A percentile compares a stretch with the other conserved stretches of the same genome.
phyloP scores from a whole-genome alignment of 495 filamentous ascomycete species.

The Echria macrotheca region DNA sequence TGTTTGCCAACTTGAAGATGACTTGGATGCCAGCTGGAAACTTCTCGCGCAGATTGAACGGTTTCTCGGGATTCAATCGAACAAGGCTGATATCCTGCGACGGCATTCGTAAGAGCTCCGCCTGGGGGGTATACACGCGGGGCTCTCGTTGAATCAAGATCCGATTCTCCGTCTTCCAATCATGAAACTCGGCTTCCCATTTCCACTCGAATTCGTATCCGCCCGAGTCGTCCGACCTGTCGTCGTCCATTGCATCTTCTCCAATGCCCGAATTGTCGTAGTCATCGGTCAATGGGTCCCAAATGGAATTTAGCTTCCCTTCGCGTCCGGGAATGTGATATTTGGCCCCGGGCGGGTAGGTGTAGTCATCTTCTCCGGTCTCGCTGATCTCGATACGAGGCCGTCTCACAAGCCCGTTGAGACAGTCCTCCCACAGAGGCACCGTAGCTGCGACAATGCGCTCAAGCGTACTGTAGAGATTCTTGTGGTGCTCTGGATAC shows the following conservation, averaged over 20 bases:
- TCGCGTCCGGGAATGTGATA: conserved; percentile 14
- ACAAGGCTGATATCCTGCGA: not conserved
- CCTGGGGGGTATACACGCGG: conserved; percentile 6
- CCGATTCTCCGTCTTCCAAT: conserved; percentile 10
- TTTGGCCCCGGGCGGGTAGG: conserved; percentile 12
- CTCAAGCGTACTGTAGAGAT: conserved; percentile 49
- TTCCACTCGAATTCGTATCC: conserved; percentile 1
- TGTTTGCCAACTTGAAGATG: conserved; percentile 59
- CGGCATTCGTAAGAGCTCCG: conserved; percentile 2
- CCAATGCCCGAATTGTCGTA: not conserved
- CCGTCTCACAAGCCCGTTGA: conserved; percentile 12
- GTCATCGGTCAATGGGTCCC: conserved; percentile 4
- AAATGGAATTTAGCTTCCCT: conserved; percentile 1
- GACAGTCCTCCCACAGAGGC: conserved; percentile 44
- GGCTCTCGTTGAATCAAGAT: conserved; percentile 23
- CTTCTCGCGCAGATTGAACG: conserved; percentile 6
- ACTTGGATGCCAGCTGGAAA: conserved; percentile 42
- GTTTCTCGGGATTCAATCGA: too few relatives aligned
- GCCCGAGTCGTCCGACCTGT: not conserved
- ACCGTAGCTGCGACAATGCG: conserved; percentile 42
- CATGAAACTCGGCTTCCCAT: conserved; percentile 4
- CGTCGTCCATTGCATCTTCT: not conserved
- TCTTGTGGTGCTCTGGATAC: conserved; percentile 40
- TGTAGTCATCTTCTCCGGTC: conserved; percentile 9
- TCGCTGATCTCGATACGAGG: conserved; percentile 11